Evolutionary conservation across 495 filamentous ascomycete species (phyloP).

Genomic region (Penicillium argentinense): DNA sequence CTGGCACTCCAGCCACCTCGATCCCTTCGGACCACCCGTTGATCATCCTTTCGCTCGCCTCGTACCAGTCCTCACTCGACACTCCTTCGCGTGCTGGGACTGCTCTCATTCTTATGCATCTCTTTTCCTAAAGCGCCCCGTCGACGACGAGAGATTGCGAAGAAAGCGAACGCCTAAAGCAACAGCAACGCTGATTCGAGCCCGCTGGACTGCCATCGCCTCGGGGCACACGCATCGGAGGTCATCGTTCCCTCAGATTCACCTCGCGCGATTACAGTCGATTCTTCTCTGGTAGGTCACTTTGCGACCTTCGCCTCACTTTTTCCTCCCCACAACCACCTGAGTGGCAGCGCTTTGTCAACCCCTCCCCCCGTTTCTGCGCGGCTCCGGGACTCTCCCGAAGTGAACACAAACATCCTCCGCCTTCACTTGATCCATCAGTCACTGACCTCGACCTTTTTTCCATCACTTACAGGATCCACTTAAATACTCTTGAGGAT

Average conservation of each 20-base stretch:
- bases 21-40: slow-evolving; percentile 49
- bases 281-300: neutral
- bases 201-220: too few relatives aligned
- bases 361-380: slow-evolving; percentile 23
- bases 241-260: neutral
- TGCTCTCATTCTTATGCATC: slow-evolving; percentile 21
- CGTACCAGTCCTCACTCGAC: slow-evolving; percentile 17
- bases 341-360: slow-evolving; percentile 15
- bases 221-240: neutral
- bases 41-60: slow-evolving; percentile 6
- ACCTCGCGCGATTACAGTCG: neutral
- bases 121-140: slow-evolving; percentile 6
- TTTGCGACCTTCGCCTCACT: too few relatives aligned
- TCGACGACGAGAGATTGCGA: slow-evolving; percentile 17
- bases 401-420: neutral
- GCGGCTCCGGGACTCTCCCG: neutral
- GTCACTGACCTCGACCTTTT: slow-evolving; percentile 4
- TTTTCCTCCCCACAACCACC: slow-evolving; percentile 2
- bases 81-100: slow-evolving; percentile 18
- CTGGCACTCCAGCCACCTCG: slow-evolving; percentile 55
- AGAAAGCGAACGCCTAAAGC: neutral
- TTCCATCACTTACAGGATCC: neutral
- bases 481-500: neutral
- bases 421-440: neutral
- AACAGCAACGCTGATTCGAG: too few relatives aligned